Conservation (phyloP, 768 basidiomycete genomes). For the Hygrocybe punicea region DNA sequence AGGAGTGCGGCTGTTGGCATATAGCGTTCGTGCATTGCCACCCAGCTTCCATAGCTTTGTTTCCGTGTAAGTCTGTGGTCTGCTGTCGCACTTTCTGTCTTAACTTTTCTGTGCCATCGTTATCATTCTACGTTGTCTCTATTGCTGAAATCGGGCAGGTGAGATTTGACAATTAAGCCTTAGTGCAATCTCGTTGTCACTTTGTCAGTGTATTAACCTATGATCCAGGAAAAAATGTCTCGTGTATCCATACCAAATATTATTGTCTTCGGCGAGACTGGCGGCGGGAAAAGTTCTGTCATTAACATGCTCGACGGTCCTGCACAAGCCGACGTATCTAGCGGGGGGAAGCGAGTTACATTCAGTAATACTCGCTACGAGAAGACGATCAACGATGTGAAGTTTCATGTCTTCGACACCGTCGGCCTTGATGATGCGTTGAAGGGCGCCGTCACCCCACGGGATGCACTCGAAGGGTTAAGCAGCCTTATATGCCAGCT, state of each 20-base stretch:
- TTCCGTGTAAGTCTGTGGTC: not conserved
- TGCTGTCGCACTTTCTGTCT: not conserved
- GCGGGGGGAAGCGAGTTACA: not conserved
- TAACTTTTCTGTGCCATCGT: not conserved
- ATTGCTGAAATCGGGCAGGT: not conserved
- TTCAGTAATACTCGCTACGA: not conserved
- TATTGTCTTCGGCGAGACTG: conserved; percentile 12
- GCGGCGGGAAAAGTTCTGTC: too few species aligned
- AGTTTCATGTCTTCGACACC: conserved; percentile 31
- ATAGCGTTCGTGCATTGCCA: not conserved
- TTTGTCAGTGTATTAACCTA: not conserved
- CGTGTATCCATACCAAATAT: conserved; percentile 2
- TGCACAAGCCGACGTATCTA: conserved; percentile 24
- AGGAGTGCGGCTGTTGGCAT: not conserved
- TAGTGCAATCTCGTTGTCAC: not conserved
- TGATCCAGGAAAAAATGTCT: not conserved
- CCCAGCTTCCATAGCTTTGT: not conserved
- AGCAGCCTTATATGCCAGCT: conserved; percentile 35
- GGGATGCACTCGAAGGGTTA: conserved; percentile 30
- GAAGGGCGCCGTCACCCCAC: conserved; percentile 28
- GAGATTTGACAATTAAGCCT: not conserved
- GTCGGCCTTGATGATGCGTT: conserved; percentile 22
- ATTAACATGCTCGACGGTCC: conserved; percentile 32
- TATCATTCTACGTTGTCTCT: not conserved
- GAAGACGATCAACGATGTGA: conserved; percentile 13